Conservation (phyloP, 2,329 filamentous ascomycete species). For the Xylariaceae sp. region DNA sequence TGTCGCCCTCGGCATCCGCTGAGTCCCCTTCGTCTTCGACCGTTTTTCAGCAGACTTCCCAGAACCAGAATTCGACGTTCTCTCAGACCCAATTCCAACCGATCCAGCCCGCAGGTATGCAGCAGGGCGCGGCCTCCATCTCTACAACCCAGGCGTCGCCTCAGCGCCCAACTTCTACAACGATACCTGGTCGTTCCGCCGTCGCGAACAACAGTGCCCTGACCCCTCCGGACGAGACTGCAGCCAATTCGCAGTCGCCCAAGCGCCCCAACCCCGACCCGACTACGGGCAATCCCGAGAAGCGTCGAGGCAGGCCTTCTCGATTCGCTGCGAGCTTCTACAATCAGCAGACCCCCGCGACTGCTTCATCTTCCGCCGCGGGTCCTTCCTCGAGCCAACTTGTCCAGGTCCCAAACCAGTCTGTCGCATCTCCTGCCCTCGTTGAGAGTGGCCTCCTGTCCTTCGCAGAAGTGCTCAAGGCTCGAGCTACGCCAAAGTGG, state of each 20-base stretch:
- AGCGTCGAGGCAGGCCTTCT: slow-evolving; percentile 32
- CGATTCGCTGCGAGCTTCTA: slow-evolving; percentile 33
- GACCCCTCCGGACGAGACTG: slow-evolving; percentile 51
- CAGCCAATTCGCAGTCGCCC: slow-evolving; percentile 39
- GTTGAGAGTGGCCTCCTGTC: slow-evolving; percentile 37
- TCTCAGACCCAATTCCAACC: slow-evolving; percentile 20
- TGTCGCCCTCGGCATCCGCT: slow-evolving; percentile 4
- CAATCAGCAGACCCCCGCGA: slow-evolving; percentile 27
- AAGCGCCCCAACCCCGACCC: slow-evolving; percentile 29
- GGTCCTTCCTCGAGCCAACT: slow-evolving; percentile 7
- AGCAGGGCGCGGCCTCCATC: slow-evolving; percentile 24
- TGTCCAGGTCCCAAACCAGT: slow-evolving; percentile 20
- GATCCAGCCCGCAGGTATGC: slow-evolving; percentile 14
- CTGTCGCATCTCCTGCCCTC: slow-evolving; percentile 21
- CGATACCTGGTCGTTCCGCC: slow-evolving; percentile 38
- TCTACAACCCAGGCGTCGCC: slow-evolving; percentile 23
- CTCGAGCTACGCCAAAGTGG: slow-evolving; percentile 43
- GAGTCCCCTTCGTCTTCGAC: background rate
- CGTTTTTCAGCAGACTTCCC: slow-evolving; percentile 21
- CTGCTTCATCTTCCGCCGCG: slow-evolving; percentile 11
- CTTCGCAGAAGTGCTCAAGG: slow-evolving; percentile 39
- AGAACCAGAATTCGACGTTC: too few relatives aligned
- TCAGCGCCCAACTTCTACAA: slow-evolving; percentile 32
- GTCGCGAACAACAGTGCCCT: slow-evolving; percentile 38
- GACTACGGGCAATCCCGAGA: slow-evolving; percentile 22